Evolutionary conservation across 805 yeast genomes (phyloP), one percentile per base, ranked within the genome.

Genomic region (Lipomyces yamanashiensis): DNA sequence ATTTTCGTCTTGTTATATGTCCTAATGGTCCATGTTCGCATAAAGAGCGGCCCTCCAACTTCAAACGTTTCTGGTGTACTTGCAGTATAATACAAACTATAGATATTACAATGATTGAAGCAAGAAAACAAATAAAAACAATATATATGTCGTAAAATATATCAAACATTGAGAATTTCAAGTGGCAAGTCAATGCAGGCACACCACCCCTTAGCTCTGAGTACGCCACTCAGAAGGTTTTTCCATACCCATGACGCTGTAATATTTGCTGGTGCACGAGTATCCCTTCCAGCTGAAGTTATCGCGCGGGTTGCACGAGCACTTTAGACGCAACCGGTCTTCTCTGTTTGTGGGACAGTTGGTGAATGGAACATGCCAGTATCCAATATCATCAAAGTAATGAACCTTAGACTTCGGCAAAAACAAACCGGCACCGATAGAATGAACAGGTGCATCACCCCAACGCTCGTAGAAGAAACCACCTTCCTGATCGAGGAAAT

Each of bases 391-490:
- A 44, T 80, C 85, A 71, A 87, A 87, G 74, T 81, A 81, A 67
- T 86, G 88, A 36, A 87, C 75, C 67, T 84, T 77, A 34, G 79
- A 80, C 63, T 77, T 80, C 33, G 84, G 79, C 62, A 85, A 71
- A 73, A 87, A 79, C 63, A 84, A 77, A 0, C 87, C 78, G 2
- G 82, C 87, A 3, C 87, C 91, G 63, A 87, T 77, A 2, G 89
- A 82, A 74, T 87, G 91, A 51, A 87, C 82, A 2, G 90, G 90
- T 0, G 91, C 91, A 74, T 87, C 91, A 33, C 91, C 91, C 91
- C 91, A 87, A 74, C 91, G 79, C 74, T 87, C 90, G 75, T 87
- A 87, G 75, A 85, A 87, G 75, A 87, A 87, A 51, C 88, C 88
- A 33, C 89, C 89, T 1, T 84, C 79, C 57, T 77, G 70, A 74